phyloP scores from a whole-genome alignment of 1,284 basidiomycete genomes.

The Lentinus polychrous region DNA sequence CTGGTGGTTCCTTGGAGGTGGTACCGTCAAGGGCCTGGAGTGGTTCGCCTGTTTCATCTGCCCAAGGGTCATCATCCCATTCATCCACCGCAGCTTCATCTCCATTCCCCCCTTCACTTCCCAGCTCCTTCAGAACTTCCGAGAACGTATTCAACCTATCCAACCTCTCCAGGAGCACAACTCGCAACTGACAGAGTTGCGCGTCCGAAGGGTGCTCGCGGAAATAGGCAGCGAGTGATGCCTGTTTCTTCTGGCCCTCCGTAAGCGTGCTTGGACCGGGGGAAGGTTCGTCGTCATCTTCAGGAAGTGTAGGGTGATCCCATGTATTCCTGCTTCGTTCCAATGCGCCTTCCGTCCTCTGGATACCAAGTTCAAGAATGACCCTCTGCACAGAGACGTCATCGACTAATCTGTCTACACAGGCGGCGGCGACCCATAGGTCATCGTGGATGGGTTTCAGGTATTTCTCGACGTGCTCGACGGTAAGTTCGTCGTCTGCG shows the following conservation, averaged over 20 bases:
- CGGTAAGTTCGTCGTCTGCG: conserved; percentile 47
- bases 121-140: conserved; percentile 42
- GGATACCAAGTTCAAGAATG: conserved; percentile 55
- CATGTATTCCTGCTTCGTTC: conserved; percentile 35
- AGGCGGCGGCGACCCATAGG: conserved; percentile 69
- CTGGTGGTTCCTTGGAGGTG: conserved; percentile 21
- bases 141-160: conserved; percentile 65
- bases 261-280: conserved; percentile 4
- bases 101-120: conserved; percentile 19
- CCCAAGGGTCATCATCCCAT: conserved; percentile 84
- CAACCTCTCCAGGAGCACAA: conserved; percentile 51
- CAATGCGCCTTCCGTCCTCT: conserved; percentile 44
- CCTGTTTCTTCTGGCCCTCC: conserved; percentile 15
- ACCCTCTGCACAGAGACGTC: conserved; percentile 46
- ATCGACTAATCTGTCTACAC: conserved; percentile 59
- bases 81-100: conserved; percentile 34
- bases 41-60: conserved; percentile 30
- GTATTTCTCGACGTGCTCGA: conserved; percentile 37
- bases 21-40: conserved; percentile 5
- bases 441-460: conserved; percentile 55
- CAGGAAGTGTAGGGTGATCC: conserved; percentile 10
- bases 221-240: conserved; percentile 45
- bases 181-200: conserved; percentile 55
- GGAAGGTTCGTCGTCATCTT: conserved; percentile 22
- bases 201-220: conserved; percentile 46